Conservation (phyloP, 441 rosid species). For the Gossypium laxum region DNA sequence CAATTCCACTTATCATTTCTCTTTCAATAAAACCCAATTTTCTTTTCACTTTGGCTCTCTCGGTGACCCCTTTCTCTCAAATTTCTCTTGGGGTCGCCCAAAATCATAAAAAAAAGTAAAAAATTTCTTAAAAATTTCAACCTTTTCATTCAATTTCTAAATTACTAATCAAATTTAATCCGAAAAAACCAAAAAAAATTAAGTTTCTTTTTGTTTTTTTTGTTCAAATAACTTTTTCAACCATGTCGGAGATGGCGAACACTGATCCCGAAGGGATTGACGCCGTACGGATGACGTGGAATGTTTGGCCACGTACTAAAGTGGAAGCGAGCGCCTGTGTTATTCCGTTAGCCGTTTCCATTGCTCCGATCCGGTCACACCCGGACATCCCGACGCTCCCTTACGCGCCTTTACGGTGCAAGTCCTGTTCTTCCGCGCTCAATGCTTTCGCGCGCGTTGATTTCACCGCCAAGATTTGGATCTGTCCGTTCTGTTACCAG, state of each 20-base stretch:
- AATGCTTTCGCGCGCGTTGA: conserved; percentile 76
- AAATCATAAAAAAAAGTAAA: neutral
- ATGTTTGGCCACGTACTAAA: conserved; percentile 88
- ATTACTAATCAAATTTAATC: neutral
- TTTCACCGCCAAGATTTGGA: conserved; percentile 87
- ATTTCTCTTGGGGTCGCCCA: conserved; percentile 18
- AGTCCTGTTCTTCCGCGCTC: conserved; percentile 63
- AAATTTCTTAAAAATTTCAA: neutral
- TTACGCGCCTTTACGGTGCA: conserved; percentile 81
- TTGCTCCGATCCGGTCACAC: conserved; percentile 80
- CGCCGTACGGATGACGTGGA: conserved; percentile 94
- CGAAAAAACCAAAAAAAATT: neutral
- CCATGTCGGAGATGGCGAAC: conserved; percentile 79
- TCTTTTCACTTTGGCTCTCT: neutral
- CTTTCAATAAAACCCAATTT: neutral
- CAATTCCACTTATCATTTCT: neutral
- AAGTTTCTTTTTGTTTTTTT: neutral
- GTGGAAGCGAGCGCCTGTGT: conserved; percentile 95
- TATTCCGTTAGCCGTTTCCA: conserved; percentile 80
- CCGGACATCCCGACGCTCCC: conserved; percentile 71
- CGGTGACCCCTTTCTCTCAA: conserved; percentile 18
- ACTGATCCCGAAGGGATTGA: conserved; percentile 83
- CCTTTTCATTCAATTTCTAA: neutral
- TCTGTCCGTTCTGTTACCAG: conserved; percentile 84
- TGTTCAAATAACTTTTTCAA: neutral